Percentiles rank a stretch among this genome's conserved stretches.
phyloP scores from a whole-genome alignment of 2,329 filamentous ascomycete genomes.

The Xylariaceae sp. region DNA sequence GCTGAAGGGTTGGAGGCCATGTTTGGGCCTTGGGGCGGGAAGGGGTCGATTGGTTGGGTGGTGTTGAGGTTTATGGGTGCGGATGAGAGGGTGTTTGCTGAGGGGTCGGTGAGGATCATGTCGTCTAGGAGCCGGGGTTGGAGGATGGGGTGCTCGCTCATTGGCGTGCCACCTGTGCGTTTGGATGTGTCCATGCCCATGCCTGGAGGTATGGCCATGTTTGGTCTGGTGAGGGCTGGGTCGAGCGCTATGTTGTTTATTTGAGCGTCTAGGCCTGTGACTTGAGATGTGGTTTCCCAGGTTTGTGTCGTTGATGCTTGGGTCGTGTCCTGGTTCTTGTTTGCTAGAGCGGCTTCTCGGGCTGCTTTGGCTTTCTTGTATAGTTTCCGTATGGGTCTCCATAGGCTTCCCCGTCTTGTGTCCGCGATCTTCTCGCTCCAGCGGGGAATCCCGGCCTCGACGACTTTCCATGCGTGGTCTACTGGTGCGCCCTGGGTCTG shows the following conservation, averaged over 20 bases:
- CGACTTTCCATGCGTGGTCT: constrained; percentile 47
- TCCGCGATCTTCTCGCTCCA: constrained; percentile 49
- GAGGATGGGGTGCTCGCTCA: background rate
- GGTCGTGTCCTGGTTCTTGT: background rate
- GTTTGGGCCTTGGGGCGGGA: background rate
- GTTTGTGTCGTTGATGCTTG: background rate
- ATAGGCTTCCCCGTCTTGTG: constrained; percentile 46
- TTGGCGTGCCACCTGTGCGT: background rate
- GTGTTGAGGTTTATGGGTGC: background rate
- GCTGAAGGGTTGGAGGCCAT: background rate
- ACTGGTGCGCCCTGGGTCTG: constrained; percentile 45
- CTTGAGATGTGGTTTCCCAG: constrained; percentile 2
- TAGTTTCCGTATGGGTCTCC: constrained; percentile 54
- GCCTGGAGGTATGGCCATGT: background rate
- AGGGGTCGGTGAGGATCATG: constrained; percentile 11
- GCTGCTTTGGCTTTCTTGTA: constrained; percentile 47
- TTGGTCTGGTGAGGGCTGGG: constrained; percentile 2
- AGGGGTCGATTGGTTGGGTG: background rate
- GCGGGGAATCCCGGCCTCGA: constrained; percentile 44
- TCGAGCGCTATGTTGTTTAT: constrained; percentile 13
- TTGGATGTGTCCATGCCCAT: background rate
- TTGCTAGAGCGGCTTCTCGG: constrained; percentile 30
- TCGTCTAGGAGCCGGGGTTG: constrained; percentile 9
- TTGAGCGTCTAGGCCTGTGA: constrained; percentile 1
- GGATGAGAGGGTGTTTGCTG: constrained; percentile 3